Evolutionary conservation across 371 early-diverging fungal species (phyloP).

Genomic region (Lichtheimia ramosa): DNA sequence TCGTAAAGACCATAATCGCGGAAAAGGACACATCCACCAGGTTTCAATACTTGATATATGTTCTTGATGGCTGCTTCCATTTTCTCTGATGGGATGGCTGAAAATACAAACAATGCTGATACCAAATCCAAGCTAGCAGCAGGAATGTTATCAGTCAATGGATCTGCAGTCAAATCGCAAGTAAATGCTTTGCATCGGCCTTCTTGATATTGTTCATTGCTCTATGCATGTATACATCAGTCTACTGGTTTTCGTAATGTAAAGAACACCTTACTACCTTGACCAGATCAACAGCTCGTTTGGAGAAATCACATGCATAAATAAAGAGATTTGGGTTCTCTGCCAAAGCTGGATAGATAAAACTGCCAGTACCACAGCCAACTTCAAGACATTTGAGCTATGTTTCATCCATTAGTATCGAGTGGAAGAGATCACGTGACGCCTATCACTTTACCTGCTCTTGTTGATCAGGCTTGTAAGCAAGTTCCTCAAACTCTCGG

Average conservation of each 20-base stretch:
- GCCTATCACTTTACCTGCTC: constrained; percentile 13
- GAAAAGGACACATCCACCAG: constrained; percentile 80
- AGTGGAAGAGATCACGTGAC: background rate
- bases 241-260: background rate
- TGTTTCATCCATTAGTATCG: background rate
- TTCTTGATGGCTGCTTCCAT: constrained; percentile 67
- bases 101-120: constrained; percentile 82
- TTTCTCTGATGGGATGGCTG: constrained; percentile 85
- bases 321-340: constrained; percentile 69
- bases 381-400: constrained; percentile 63
- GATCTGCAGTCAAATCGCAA: constrained; percentile 74
- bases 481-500: constrained; percentile 89
- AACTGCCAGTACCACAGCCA: constrained; percentile 98
- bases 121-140: constrained; percentile 74
- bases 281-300: constrained; percentile 78
- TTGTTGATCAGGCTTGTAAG: constrained; percentile 24
- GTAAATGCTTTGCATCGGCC: constrained; percentile 80
- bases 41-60: constrained; percentile 64
- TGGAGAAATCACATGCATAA: constrained; percentile 86
- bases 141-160: constrained; percentile 61
- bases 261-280: constrained; percentile 30
- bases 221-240: constrained; percentile 19
- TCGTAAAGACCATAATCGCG: constrained; percentile 91
- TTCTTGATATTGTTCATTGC: constrained; percentile 59
- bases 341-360: constrained; percentile 88